Conservation (phyloP, 1,284 basidiomycete species). For the Austropuccinia psidii region DNA sequence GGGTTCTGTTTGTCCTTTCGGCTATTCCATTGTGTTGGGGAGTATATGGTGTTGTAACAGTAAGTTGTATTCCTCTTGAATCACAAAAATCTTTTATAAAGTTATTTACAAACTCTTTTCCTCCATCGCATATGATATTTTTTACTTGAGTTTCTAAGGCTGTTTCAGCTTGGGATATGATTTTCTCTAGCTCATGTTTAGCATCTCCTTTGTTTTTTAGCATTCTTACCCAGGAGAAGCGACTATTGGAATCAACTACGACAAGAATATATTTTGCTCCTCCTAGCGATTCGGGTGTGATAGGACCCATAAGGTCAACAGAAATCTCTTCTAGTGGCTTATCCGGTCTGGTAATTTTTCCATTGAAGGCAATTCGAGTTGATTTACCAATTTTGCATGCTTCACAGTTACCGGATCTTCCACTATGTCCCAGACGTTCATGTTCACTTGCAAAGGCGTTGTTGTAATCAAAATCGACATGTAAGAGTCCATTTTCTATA, state of each 20-base stretch:
- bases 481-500: no score
- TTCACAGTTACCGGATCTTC: no score
- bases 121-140: no score
- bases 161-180: no score
- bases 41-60: slow-evolving; percentile 1
- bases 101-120: no score
- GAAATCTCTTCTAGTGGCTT: background rate
- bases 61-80: background rate
- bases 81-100: no score
- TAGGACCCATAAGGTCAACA: background rate
- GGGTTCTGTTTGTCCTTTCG: background rate
- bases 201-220: background rate
- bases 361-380: background rate
- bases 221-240: background rate
- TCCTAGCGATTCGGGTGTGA: background rate
- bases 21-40: slow-evolving; percentile 15
- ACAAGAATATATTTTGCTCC: background rate
- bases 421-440: no score
- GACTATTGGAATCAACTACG: slow-evolving; percentile 5
- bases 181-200: no score
- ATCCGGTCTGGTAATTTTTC: background rate
- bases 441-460: no score
- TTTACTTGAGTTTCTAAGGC: no score
- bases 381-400: background rate
- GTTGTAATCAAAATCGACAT: no score